Conservation (phyloP, 2,329 filamentous ascomycete species). For the Fusarium tjaetaba region DNA sequence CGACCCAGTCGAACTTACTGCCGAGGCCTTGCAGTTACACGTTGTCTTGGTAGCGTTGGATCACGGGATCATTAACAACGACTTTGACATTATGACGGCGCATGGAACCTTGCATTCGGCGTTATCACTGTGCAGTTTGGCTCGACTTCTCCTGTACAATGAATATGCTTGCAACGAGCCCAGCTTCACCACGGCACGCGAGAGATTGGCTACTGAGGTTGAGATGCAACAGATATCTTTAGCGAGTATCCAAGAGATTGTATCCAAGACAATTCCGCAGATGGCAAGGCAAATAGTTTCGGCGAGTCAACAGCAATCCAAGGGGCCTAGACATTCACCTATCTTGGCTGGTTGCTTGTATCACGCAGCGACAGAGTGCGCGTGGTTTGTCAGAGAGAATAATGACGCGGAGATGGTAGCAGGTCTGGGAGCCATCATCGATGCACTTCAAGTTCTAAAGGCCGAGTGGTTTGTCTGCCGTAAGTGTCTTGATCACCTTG, state of each 20-base stretch:
- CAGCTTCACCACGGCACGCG: background rate
- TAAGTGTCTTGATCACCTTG: background rate
- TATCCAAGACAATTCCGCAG: background rate
- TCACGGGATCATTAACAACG: background rate
- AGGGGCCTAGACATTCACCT: background rate
- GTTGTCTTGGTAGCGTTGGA: background rate
- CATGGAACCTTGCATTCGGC: background rate
- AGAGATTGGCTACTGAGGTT: background rate
- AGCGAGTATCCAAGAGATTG: background rate
- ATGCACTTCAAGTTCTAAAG: background rate
- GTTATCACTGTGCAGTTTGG: background rate
- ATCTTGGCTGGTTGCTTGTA: background rate
- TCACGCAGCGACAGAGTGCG: background rate
- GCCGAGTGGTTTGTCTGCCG: background rate
- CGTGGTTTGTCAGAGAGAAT: background rate
- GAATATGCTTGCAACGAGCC: background rate
- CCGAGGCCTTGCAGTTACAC: background rate
- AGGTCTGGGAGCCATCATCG: background rate
- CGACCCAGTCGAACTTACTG: background rate
- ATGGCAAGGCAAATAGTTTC: background rate
- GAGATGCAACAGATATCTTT: background rate
- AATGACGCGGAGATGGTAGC: background rate
- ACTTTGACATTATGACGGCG: fast-evolving
- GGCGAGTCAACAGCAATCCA: background rate
- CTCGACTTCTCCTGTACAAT: background rate